phyloP scores from a whole-genome alignment of 225 moss, liverwort and hornwort species.

The Marchantia paleacea region DNA sequence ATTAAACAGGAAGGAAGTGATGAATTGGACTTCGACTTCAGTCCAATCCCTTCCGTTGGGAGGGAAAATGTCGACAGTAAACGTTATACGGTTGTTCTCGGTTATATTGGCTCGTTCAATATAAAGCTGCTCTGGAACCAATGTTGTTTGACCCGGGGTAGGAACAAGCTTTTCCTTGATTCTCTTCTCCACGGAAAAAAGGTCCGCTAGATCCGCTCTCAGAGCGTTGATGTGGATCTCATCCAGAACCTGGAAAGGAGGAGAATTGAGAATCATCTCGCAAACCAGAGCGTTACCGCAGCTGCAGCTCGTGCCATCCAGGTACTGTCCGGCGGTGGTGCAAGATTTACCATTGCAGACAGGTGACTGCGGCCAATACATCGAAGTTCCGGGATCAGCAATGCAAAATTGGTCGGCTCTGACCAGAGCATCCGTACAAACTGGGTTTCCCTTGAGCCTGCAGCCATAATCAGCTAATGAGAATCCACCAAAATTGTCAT shows the following conservation, averaged over 20 bases:
- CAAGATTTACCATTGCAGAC: not conserved
- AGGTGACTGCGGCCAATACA: not conserved
- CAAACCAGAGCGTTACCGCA: slow-evolving; percentile 27
- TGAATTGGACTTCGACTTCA: not conserved
- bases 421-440: not conserved
- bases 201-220: not conserved
- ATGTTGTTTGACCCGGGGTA: not conserved
- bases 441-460: slow-evolving; percentile 42
- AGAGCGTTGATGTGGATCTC: not conserved
- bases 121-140: slow-evolving; percentile 20
- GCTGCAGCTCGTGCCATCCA: slow-evolving; percentile 19
- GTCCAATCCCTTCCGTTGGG: not conserved
- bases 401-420: not conserved
- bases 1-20: not conserved
- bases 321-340: not conserved
- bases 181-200: not conserved
- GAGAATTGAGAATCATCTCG: slow-evolving; percentile 27
- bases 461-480: not conserved
- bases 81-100: not conserved
- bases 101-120: slow-evolving; percentile 18
- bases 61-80: slow-evolving; percentile 27
- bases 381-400: not conserved
- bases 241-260: slow-evolving; percentile 16
- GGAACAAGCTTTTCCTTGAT: not conserved
- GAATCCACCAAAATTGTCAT: not conserved